Base-by-base conservation (phyloP, 164 flowering plant species). In the Liriodendron chinense region DNA sequence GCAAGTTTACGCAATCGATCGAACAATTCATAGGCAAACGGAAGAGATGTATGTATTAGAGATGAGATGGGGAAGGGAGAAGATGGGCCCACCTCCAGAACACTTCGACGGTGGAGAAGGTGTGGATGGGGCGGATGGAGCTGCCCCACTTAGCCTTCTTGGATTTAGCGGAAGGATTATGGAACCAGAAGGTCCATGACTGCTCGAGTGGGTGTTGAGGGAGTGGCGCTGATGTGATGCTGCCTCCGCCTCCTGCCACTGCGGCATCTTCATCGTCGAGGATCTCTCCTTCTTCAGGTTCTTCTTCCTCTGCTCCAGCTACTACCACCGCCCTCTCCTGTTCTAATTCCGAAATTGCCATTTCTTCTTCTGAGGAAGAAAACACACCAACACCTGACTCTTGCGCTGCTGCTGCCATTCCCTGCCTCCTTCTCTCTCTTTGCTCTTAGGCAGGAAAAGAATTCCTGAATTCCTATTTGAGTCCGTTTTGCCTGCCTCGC, bases 171-270 rank as follows among this genome's bases (percentile, higher is more conserved):
- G 84, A 75, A 0, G 92, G 92, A 61, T 83, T 91, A 71, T 94
- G 93, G 84, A 92, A 94, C 99, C 97, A 96, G 85, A 96, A 92
- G 16, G 99, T 92, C 98, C 99, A 94, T 0, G 93, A 81, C 34
- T 91, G 82, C 84, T 92, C 98, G 18, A 93, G 84, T 0, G 88
- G 89, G 50, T 91, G 77, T 9, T 6, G 70, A 9, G 8, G 72
- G 12, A 9, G 79, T 74, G 48, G 72, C 2, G 63, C 50, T 75
- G 65, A 65, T 25, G n/a, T 73, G 23, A 2, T 28, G 12, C 53
- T 47, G 1, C 24, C 73, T 12, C 57, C 24, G 72, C 57, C 57
- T 18, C 25, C 72, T 3, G n/a, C 72, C 7, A 24, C 14, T 34
- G 69, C 5, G 47, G 20, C 69, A 74, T 9, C 49, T 25, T 77